These are phyloP conservation scores for Crithidia thermophila DNA, from an alignment of 208 protist species.

Conservation along the genomic window DNA sequence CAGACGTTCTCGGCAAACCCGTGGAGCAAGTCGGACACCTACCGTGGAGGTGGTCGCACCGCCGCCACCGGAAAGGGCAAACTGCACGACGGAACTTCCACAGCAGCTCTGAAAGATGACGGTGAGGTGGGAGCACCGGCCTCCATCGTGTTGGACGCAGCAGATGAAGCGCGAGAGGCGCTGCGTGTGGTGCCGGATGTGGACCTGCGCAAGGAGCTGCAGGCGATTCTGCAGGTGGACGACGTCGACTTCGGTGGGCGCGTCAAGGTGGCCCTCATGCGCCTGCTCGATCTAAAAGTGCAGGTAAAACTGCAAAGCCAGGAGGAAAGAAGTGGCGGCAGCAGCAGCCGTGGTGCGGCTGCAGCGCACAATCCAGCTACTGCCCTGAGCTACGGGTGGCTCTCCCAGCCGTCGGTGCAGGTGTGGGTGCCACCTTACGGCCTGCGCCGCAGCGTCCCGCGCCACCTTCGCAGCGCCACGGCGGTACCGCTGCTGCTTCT, in stretches of 20 bases:
- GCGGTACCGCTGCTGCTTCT: slow-evolving; percentile 42
- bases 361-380: no score
- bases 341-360: not conserved
- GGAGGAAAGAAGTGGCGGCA: no score
- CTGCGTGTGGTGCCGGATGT: slow-evolving; percentile 15
- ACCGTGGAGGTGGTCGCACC: not conserved
- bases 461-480: slow-evolving; percentile 46
- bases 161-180: slow-evolving; percentile 15
- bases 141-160: not conserved
- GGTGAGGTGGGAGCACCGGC: not conserved
- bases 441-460: slow-evolving; percentile 36
- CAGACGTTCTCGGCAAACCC: not conserved
- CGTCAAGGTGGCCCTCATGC: slow-evolving; percentile 36
- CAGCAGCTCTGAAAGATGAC: no score
- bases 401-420: slow-evolving; percentile 13
- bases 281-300: slow-evolving; percentile 22
- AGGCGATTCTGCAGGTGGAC: slow-evolving; percentile 35
- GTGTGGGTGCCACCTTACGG: slow-evolving; percentile 50
- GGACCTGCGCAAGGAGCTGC: slow-evolving; percentile 36
- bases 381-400: no score
- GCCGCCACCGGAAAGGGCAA: not conserved
- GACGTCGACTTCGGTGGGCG: slow-evolving; percentile 29
- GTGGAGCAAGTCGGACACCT: no score
- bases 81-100: no score
- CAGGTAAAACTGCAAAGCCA: no score